Base-by-base conservation (phyloP, 805 yeast species). In the Metschnikowia lochheadii region DNA sequence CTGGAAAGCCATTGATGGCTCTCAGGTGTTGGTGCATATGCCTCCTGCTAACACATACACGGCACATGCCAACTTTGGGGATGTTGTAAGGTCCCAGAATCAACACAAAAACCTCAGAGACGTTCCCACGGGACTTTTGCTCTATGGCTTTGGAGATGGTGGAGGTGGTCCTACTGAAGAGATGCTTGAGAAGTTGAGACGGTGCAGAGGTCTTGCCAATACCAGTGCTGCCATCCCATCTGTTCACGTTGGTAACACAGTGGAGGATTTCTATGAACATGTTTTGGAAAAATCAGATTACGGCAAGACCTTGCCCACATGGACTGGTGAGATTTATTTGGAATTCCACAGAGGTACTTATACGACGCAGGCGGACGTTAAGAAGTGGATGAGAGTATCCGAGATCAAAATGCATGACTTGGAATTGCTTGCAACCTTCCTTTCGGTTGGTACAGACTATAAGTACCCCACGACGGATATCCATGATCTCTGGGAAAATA, bases 161-260 rank as follows among this genome's bases (percentile, higher is more conserved):
- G 99, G 99, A 54, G 99, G 99, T 56, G 99, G 99, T 6, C 98
- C 99, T 42, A 84, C 89, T 3, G 87, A 87, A 37, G 96, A 88
- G 62, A 91, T 90, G 96, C 62, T 92, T 55, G 98, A 94, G 64
- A 91, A 89, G 65, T 76, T 92, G 62, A 82, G 98, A 63, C 83
- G 98, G 59, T 85, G 92, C 65, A 80, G 98, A 62, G 97, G 97
- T 14, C 67, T 91, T 52, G 79, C 90, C 18, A 87, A 92, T 62
- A 84, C 85, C 5, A 85, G 85, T 13, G 95, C 92, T 3, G 76
- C 79, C 44, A 77, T 94, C 51, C 98, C 98, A 2, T 79, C 86
- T 1, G 88, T 91, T 18, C 84, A 89, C 49, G 70, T 87, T 51
- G 96, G 96, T 6, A 71, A 75, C 21, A 81, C 88, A 0, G 87